A percentile compares a stretch with the other conserved stretches of the same genome.
Conservation (phyloP, 2,329 filamentous ascomycete genomes). For the Ramichloridium luteum region DNA sequence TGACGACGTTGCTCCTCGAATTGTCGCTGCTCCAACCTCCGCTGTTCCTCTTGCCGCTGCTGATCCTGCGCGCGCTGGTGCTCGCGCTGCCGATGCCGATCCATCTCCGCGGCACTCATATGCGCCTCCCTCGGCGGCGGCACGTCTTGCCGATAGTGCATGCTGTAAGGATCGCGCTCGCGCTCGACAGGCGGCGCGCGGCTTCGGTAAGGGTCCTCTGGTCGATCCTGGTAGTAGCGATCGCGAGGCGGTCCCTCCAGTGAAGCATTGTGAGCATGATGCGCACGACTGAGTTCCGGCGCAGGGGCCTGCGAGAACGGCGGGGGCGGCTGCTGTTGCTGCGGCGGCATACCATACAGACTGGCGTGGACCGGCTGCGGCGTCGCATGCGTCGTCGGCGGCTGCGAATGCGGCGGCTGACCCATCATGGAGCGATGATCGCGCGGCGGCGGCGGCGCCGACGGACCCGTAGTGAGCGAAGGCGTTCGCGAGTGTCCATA, state of each 20-base stretch:
- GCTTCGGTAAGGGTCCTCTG: constrained; percentile 18
- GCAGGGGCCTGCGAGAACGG: constrained; percentile 16
- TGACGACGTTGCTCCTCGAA: constrained; percentile 6
- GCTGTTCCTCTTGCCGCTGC: constrained; percentile 12
- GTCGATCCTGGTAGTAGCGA: constrained; percentile 6
- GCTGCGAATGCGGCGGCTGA: constrained; percentile 8
- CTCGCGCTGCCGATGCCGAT: constrained; percentile 7
- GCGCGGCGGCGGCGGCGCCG: constrained; percentile 9
- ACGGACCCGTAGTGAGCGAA: constrained; percentile 17
- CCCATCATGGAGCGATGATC: constrained; percentile 13
- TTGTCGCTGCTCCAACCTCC: constrained; percentile 9
- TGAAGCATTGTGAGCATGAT: constrained; percentile 23
- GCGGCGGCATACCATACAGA: constrained; percentile 17
- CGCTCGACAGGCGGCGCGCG: constrained; percentile 9
- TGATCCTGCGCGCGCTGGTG: constrained; percentile 10
- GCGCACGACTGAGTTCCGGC: constrained; percentile 18
- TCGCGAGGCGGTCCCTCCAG: constrained; percentile 16
- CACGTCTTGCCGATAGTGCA: constrained; percentile 4
- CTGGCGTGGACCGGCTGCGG: constrained; percentile 19
- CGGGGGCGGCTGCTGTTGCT: constrained; percentile 9
- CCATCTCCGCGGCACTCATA: constrained; percentile 3
- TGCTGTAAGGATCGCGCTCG: constrained; percentile 6
- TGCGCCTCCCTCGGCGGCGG: constrained; percentile 5
- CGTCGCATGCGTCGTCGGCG: constrained; percentile 13
- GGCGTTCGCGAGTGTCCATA: constrained; percentile 24